These are phyloP conservation scores for Zymoseptoria pseudotritici DNA, from an alignment of 2,329 filamentous ascomycete species.

Conservation along the genomic window DNA sequence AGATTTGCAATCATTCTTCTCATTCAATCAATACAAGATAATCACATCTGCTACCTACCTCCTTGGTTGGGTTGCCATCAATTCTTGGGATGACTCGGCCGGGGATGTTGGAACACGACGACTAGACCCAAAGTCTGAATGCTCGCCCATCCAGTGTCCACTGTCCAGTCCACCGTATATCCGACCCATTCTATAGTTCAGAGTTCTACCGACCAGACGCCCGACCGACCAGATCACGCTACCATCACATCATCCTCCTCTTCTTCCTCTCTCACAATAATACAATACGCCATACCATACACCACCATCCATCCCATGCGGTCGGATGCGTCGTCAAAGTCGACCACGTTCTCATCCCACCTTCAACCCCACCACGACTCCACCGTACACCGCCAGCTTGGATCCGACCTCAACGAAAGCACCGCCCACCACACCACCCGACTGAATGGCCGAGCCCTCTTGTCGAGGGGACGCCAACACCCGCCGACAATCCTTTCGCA, in stretches of 20 bases:
- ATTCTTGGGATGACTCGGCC: neutral
- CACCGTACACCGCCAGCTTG: neutral
- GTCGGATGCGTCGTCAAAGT: neutral
- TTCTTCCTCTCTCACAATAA: neutral
- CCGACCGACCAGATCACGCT: neutral
- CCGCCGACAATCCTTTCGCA: conserved; percentile 16
- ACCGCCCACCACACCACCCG: conserved; percentile 1
- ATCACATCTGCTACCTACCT: no score
- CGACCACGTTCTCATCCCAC: neutral
- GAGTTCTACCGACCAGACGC: no score
- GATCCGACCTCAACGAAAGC: neutral
- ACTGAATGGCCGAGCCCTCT: conserved; percentile 16
- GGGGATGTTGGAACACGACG: neutral
- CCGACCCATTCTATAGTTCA: no score
- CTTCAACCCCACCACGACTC: neutral
- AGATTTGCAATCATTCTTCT: no score
- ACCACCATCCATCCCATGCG: no score
- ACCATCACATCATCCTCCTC: neutral
- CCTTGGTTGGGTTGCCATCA: no score
- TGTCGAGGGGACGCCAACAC: conserved; percentile 10
- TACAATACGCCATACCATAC: neutral
- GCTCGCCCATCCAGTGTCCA: no score
- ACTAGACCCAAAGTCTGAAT: neutral
- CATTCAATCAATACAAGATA: no score
- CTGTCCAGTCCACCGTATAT: no score